phyloP scores from a whole-genome alignment of 495 filamentous ascomycete genomes.

The Talaromyces stipitatus region DNA sequence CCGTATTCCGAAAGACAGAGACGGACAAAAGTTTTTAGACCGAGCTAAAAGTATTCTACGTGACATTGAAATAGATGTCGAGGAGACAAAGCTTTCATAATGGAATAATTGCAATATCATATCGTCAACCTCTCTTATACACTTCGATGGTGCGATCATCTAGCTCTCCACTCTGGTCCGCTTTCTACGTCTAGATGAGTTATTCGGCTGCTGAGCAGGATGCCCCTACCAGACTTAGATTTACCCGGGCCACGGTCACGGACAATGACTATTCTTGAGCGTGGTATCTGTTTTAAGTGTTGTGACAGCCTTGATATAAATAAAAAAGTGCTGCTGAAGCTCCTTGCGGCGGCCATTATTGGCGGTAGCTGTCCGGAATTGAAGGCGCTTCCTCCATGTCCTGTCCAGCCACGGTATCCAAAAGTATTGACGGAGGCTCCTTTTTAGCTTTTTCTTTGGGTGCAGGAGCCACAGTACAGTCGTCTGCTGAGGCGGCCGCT shows the following conservation, averaged over 20 bases:
- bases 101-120: too few relatives aligned
- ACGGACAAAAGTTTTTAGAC: too few relatives aligned
- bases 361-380: constrained; percentile 88
- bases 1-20: too few relatives aligned
- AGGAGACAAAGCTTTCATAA: too few relatives aligned
- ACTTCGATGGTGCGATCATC: too few relatives aligned
- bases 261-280: constrained; percentile 72
- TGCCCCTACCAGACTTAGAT: too few relatives aligned
- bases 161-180: too few relatives aligned
- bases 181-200: too few relatives aligned
- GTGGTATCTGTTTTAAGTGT: constrained; percentile 58
- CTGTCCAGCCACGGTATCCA: constrained; percentile 68
- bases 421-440: constrained; percentile 57
- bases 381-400: constrained; percentile 84
- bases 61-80: too few relatives aligned
- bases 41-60: too few relatives aligned
- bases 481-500: constrained; percentile 53
- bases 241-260: constrained; percentile 72
- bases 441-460: constrained; percentile 55
- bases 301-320: constrained; percentile 64
- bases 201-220: too few relatives aligned
- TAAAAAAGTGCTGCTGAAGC: constrained; percentile 74
- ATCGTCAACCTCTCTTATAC: too few relatives aligned
- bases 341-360: constrained; percentile 73
- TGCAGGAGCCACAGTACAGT: constrained; percentile 37